phyloP scores from a whole-genome alignment of 2,329 filamentous ascomycete species.

The Fusarium lateritium region DNA sequence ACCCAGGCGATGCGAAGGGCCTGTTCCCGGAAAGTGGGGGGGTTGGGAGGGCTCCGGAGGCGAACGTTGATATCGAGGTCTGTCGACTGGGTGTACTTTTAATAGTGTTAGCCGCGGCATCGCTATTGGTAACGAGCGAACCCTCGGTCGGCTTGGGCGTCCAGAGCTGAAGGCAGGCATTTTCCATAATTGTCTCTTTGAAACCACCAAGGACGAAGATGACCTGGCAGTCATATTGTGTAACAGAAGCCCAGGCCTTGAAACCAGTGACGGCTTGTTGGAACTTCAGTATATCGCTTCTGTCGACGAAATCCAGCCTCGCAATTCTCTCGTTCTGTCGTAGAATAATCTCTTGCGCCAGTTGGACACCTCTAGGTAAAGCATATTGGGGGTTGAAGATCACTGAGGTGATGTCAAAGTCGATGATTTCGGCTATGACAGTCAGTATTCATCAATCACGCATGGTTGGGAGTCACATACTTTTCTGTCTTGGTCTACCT shows the following conservation, averaged over 20 bases:
- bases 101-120: conserved; percentile 33
- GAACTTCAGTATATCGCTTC: conserved; percentile 50
- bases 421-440: conserved; percentile 46
- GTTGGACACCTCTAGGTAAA: conserved; percentile 38
- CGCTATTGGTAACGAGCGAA: conserved; percentile 49
- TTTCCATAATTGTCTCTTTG: conserved; percentile 46
- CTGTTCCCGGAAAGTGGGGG: conserved; percentile 14
- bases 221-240: conserved; percentile 48
- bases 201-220: conserved; percentile 50
- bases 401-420: conserved; percentile 52
- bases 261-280: conserved; percentile 55
- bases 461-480: conserved; percentile 20
- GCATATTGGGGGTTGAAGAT: conserved; percentile 52
- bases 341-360: conserved; percentile 50
- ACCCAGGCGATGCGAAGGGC: conserved; percentile 1
- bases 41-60: conserved; percentile 1
- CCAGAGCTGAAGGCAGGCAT: conserved; percentile 53
- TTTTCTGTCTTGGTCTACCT: conserved; percentile 42
- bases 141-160: conserved; percentile 50
- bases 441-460: conserved; percentile 18
- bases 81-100: conserved; percentile 30
- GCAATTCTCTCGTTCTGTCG: conserved; percentile 52
- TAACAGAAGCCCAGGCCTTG: conserved; percentile 50
- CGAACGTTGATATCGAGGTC: conserved; percentile 34
- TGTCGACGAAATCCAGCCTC: conserved; percentile 47